Base-by-base conservation (phyloP, 345 rosid genomes). In the Boechera divaricarpa region DNA sequence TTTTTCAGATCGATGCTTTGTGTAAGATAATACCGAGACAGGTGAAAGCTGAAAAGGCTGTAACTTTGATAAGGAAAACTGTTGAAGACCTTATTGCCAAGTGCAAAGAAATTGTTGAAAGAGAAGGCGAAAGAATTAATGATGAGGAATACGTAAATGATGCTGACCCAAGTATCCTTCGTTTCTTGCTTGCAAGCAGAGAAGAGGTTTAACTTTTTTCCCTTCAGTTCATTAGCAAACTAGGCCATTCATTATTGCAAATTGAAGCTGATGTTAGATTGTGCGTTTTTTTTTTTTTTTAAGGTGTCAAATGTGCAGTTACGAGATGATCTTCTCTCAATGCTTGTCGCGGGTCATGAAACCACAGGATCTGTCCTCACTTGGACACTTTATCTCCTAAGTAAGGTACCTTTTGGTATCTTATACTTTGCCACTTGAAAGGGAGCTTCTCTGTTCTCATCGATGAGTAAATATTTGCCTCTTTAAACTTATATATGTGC, bases 331-430 rank as follows among this genome's bases (percentile, higher is more conserved):
- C 92, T 92, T 72, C 80, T 94, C 79, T 94, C 98, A 48, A 89
- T 92, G 97, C 86, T 94, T 80, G 98, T 92, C 32, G 98, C 98
- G 16, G 97, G 98, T 70, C 97, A 92, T 69, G 98, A 92, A 84
- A 94, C 98, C 69, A 94, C 98, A 4, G 98, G 92, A 57, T 94
- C 98, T 9, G 97, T 90, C 10, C 87, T 94, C 83, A 94, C 97
- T 16, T 94, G 98, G 97, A 94, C 98, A 11, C 64, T 90, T 69
- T 94, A 92, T 86, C 98, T 94, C 81, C 87, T 94, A 68, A 92
- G 95, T 82, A 90, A 94, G 97, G 98, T 93, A 91, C 7, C 53
- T 48, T 57, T 63, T 49, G 28, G 73, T 52, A 69, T 69, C 77
- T 47, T 39, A 38, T 6, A 55, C 54, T 64, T 24, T 32, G 51